Conservation (phyloP, 2,329 filamentous ascomycete genomes). For the Diaporthe humulicola region DNA sequence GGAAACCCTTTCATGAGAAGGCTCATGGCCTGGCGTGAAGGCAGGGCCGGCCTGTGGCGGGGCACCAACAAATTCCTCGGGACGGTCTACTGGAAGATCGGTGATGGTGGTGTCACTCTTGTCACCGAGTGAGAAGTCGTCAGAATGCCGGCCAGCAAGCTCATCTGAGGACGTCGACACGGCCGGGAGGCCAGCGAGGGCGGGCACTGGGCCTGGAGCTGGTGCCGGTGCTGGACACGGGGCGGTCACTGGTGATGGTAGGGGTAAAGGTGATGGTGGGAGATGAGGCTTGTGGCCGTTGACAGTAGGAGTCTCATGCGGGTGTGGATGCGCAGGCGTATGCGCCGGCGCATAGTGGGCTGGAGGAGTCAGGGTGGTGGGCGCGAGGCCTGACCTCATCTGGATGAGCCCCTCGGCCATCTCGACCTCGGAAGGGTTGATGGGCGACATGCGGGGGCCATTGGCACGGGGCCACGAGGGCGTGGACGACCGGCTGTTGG, state of each 20-base stretch:
- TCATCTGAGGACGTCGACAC: conserved; percentile 39
- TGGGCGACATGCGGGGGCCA: conserved; percentile 2
- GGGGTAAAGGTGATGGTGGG: background rate
- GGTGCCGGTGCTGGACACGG: background rate
- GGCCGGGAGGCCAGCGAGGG: conserved; percentile 17
- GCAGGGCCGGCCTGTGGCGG: background rate
- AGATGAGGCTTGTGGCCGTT: conserved; percentile 15
- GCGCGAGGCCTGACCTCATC: conserved; percentile 38
- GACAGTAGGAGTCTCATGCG: conserved; percentile 5
- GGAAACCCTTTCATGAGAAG: background rate
- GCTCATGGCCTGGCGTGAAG: background rate
- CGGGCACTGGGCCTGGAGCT: background rate
- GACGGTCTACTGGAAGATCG: conserved; percentile 33
- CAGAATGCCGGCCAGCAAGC: conserved; percentile 31
- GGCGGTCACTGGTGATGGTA: background rate
- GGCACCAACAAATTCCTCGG: conserved; percentile 1
- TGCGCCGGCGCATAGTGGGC: conserved; percentile 25
- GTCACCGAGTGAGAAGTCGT: conserved; percentile 34
- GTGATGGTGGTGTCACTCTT: conserved; percentile 39
- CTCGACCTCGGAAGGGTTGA: conserved; percentile 33
- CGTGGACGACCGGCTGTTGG: conserved; percentile 6
- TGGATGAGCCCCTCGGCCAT: conserved; percentile 37
- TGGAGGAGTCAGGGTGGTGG: conserved; percentile 34
- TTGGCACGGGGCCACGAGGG: conserved; percentile 5
- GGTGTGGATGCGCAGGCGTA: background rate